Conservation (phyloP, 371 early-diverging fungal species). For the Mortierella sp. region DNA sequence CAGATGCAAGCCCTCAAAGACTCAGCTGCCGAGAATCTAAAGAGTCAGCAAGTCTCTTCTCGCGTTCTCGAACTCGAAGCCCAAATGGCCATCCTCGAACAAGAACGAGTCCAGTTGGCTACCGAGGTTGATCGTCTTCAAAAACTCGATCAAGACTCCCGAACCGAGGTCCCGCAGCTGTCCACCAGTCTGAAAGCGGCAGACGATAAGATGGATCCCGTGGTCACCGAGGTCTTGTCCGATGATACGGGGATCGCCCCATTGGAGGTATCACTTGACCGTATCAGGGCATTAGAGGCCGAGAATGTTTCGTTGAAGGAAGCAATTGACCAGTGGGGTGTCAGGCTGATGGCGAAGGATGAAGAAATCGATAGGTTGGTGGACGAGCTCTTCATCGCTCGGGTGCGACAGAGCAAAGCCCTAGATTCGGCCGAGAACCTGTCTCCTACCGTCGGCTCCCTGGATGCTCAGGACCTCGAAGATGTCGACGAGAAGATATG, state of each 20-base stretch:
- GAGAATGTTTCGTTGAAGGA: slow-evolving; percentile 15
- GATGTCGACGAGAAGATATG: too few relatives aligned
- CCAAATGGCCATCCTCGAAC: too few relatives aligned
- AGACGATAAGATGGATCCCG: slow-evolving; percentile 1
- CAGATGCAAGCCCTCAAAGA: slow-evolving; percentile 38
- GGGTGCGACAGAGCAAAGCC: background rate
- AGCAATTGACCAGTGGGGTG: slow-evolving; percentile 5
- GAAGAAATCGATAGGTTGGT: background rate
- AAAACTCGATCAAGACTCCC: background rate
- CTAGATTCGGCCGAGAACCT: background rate
- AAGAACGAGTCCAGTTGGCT: too few relatives aligned
- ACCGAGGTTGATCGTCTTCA: too few relatives aligned
- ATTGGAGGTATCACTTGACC: slow-evolving; percentile 7
- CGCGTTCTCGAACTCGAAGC: too few relatives aligned
- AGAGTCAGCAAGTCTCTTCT: background rate
- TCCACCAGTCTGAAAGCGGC: too few relatives aligned
- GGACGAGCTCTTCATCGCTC: background rate
- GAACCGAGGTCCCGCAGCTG: too few relatives aligned
- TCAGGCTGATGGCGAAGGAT: background rate
- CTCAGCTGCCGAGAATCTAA: background rate
- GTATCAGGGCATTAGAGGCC: background rate
- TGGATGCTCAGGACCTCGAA: too few relatives aligned
- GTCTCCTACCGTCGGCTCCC: background rate
- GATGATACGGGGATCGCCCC: slow-evolving; percentile 12
- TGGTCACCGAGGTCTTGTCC: background rate